Conservation (phyloP, 805 yeast genomes). For the Sugiyamaella boreocaroliniensis region DNA sequence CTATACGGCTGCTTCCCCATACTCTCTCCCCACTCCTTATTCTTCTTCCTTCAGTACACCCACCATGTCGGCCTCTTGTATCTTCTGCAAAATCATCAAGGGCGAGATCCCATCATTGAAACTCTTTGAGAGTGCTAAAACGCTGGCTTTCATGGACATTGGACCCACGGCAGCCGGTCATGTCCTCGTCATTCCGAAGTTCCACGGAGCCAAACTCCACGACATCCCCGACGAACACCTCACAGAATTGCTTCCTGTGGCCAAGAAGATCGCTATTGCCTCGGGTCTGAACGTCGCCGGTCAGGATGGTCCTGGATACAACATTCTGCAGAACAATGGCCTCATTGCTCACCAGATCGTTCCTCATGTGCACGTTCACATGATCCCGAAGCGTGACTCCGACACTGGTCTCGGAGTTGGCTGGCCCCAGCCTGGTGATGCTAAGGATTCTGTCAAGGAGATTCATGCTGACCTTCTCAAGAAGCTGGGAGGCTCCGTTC, state of each 20-base stretch:
- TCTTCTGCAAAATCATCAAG: constrained; percentile 90
- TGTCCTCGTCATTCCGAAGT: constrained; percentile 82
- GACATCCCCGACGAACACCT: constrained; percentile 87
- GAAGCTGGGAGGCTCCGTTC: constrained; percentile 9
- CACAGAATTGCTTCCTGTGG: constrained; percentile 78
- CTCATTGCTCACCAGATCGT: constrained; percentile 92
- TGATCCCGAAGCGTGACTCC: constrained; percentile 78
- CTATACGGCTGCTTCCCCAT: background rate
- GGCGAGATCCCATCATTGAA: constrained; percentile 95
- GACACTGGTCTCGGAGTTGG: constrained; percentile 78
- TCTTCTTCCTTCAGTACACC: background rate
- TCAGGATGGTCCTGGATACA: constrained; percentile 65
- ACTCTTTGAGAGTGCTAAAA: constrained; percentile 72
- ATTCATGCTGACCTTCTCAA: constrained; percentile 46
- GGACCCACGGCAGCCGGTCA: constrained; percentile 91
- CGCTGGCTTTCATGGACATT: constrained; percentile 83
- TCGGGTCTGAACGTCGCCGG: constrained; percentile 50
- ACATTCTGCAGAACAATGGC: constrained; percentile 88
- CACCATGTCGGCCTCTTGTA: constrained; percentile 40
- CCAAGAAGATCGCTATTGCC: constrained; percentile 75
- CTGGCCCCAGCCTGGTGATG: constrained; percentile 88
- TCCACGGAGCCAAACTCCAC: constrained; percentile 89
- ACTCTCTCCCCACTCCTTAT: background rate
- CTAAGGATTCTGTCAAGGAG: constrained; percentile 62
- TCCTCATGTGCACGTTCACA: constrained; percentile 93